Evolutionary conservation across 1,139 yeast species (phyloP), one percentile per base, ranked within the genome.

Genomic region (Nadsonia commutata): DNA sequence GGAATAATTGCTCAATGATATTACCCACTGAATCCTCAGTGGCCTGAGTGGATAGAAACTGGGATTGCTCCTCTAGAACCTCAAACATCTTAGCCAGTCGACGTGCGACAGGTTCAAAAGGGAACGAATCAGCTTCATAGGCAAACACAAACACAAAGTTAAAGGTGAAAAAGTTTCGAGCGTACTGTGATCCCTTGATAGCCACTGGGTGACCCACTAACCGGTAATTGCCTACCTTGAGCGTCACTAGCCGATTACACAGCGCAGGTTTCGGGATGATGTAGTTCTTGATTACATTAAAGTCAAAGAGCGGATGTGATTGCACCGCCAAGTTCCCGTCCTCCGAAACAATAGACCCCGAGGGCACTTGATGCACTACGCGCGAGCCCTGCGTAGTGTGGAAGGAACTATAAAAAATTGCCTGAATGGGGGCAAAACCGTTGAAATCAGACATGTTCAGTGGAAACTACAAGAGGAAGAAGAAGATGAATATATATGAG

Each of bases 301-400:
- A 90, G 54, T 83, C 79, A 56, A 88, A 78, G 31, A 81, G 63
- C 36, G 75, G 71, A 37, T 65, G 60, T 8, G 40, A 70, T 51
- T 47, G 63, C 48, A 58, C 65, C 57, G 55, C 53, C n/a, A 59
- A 46, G 49, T 64, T 60, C 19, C 49, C 57, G 3, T 63, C 50
- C 16, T 59, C 60, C 3, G 64, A 57, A 0, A 68, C 69, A 11
- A 68, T 73, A 48, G 67, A 71, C 44, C 71, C 85, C 48, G 71
- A 71, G 46, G 98, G 99, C 1, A 85, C 94, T 57, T 93, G 96
- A 53, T 83, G 83, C 3, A 84, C 74, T n/a, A 90, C 88, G 59
- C 86, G 83, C 0, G 98, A 81, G 1, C 98, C 98, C 55, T 85
- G 94, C 0, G 90, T 82, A 0, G 96, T 96, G 56, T 93, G 96